Evolutionary conservation across 1,284 basidiomycete species (phyloP).

Genomic region (Salmacisia buchloeana): DNA sequence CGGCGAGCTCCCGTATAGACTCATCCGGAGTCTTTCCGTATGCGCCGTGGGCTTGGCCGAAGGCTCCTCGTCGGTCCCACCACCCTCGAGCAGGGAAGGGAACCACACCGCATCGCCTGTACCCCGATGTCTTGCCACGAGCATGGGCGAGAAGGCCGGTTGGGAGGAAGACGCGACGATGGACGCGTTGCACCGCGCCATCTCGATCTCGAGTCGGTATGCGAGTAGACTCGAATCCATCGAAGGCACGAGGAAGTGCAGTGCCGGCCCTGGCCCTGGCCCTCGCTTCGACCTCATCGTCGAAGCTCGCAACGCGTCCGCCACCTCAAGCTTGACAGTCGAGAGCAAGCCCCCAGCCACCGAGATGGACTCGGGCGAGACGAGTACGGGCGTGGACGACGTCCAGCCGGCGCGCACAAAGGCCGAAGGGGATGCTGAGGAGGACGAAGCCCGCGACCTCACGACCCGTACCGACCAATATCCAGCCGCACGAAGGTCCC

Average conservation of each 20-base stretch:
- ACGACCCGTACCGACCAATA: not conserved
- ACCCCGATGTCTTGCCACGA: conserved; percentile 26
- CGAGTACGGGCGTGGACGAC: too few species aligned
- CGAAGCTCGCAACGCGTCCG: too few species aligned
- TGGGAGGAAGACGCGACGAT: conserved; percentile 12
- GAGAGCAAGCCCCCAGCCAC: too few species aligned
- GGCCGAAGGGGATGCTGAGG: not conserved
- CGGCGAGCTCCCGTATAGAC: conserved; percentile 38
- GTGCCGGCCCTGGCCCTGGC: not conserved
- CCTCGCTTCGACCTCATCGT: not conserved
- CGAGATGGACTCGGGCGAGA: too few species aligned
- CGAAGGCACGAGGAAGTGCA: conserved; percentile 14
- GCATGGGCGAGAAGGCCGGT: conserved; percentile 28
- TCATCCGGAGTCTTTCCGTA: conserved; percentile 9
- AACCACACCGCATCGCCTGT: conserved; percentile 39
- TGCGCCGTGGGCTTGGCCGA: conserved; percentile 9
- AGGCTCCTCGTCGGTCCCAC: not conserved
- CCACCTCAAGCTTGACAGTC: too few species aligned
- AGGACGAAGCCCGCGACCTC: not conserved
- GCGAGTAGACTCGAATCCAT: conserved; percentile 33
- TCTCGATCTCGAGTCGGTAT: conserved; percentile 19
- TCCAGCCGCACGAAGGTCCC: not conserved
- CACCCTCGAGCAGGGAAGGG: conserved; percentile 16
- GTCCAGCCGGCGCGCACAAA: not conserved
- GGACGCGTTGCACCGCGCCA: conserved; percentile 23